phyloP scores from a whole-genome alignment of 228 moss, liverwort and hornwort species.

The Sphagnum fallax region DNA sequence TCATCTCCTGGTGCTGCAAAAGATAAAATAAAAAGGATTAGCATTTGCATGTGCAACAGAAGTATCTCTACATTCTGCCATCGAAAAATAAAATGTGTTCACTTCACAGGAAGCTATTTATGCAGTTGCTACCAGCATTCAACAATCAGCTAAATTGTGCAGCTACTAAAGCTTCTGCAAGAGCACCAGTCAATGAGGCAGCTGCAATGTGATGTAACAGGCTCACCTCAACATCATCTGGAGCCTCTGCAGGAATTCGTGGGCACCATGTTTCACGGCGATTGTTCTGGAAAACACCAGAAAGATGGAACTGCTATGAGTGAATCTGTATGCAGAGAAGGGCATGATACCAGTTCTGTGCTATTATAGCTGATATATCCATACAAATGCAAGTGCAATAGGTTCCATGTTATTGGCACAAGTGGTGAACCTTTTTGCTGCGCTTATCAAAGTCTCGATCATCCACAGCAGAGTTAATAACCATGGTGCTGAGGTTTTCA shows the following conservation, averaged over 20 bases:
- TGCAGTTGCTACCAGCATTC: neutral
- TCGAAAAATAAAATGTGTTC: neutral
- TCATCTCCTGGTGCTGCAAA: conserved; percentile 36
- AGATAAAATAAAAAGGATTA: no score
- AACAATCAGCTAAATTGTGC: neutral
- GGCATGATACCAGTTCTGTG: no score
- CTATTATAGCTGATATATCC: no score
- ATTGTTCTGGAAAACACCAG: conserved; percentile 45
- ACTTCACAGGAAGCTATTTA: neutral
- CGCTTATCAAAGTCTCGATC: conserved; percentile 69
- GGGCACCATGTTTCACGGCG: conserved; percentile 98
- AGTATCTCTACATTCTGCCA: neutral
- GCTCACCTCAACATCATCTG: neutral
- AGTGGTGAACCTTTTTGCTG: conserved; percentile 59
- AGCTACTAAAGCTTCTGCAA: no score
- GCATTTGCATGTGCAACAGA: no score
- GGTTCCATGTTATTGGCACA: conserved; percentile 7
- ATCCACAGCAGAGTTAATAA: conserved; percentile 87
- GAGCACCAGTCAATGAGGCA: no score
- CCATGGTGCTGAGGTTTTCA: conserved; percentile 88
- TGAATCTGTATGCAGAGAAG: no score
- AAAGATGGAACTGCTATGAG: no score
- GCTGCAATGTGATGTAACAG: no score
- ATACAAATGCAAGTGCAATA: no score
- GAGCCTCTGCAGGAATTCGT: conserved; percentile 13